Base-by-base conservation (phyloP, 1,284 basidiomycete genomes). In the Coniophora puteana region DNA sequence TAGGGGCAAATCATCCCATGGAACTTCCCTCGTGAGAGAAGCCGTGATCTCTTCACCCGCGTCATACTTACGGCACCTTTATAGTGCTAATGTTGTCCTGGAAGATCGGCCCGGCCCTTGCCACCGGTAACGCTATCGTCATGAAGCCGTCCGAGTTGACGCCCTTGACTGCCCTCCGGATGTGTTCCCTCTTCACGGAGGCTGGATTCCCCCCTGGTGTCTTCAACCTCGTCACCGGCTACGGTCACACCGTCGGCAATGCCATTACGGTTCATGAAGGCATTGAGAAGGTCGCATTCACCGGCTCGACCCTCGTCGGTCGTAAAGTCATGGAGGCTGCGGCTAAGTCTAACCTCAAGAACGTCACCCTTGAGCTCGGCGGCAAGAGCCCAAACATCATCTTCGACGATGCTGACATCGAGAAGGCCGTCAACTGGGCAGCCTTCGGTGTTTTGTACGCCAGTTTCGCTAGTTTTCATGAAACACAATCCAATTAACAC, bases 101-200 rank as follows among this genome's bases (percentile, higher is more conserved):
- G 89, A 92, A 93, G 69, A 61, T 93, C 49, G 88, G 78, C 5
- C 89, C 89, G 10, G 89, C 92, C 12, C 76, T 94, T 39, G 91
- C 91, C 4, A 81, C 82, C 1, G 93, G 93, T 45, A 91, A 90
- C 72, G 66, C 77, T 21, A 72, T 95, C 55, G 74, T 95, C 49
- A 66, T 94, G 53, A 94, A 96, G 72, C 85, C 93, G 6, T 91
- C 89, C 18, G 93, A 96, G 65, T 80, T 91, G 58, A 95, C 93
- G 2, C 92, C 93, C 14, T 75, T 96, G 35, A 85, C 87, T 14
- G 87, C 89, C 24, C 68, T 89, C 42, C 70, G 71, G 43, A 63
- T 83, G 60, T 66, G 67, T 33, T 52, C 59, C 17, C 69, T 86
- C 46, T 58, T 68, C 46, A 48, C 59, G 16, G 59, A 72, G 55